Percentiles rank a stretch among this genome's conserved stretches.
phyloP scores from a whole-genome alignment of 2,329 filamentous ascomycete genomes.

The Scedosporium aurantiacum region DNA sequence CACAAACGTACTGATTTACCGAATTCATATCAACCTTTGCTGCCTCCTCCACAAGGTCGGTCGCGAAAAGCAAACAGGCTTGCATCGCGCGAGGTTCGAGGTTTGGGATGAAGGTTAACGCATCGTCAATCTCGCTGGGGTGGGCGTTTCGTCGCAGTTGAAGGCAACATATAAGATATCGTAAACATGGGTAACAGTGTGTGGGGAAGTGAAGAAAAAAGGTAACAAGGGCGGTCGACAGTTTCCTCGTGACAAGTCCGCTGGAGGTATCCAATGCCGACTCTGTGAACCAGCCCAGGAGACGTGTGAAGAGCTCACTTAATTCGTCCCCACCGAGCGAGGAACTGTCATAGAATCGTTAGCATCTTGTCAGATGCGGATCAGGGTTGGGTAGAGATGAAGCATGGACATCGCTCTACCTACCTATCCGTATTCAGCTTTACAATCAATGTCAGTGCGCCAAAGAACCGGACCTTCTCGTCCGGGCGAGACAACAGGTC shows the following conservation, averaged over 20 bases:
- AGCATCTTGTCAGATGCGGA: not conserved
- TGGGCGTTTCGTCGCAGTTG: conserved; percentile 3
- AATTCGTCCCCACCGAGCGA: conserved; percentile 47
- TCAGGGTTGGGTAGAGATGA: not conserved
- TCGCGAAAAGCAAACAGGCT: conserved; percentile 8
- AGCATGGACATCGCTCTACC: conserved; percentile 11
- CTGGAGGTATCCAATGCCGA: conserved; percentile 41
- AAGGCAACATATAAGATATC: conserved; percentile 45
- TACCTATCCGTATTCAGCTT: conserved; percentile 90
- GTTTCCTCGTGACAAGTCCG: conserved; percentile 57
- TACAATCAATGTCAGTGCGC: conserved; percentile 81
- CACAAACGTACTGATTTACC: conserved; percentile 37
- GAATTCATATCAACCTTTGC: conserved; percentile 55
- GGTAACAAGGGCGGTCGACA: conserved; percentile 65
- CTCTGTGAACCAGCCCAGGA: conserved; percentile 52
- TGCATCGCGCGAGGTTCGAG: conserved; percentile 21
- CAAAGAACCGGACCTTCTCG: conserved; percentile 79
- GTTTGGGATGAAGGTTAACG: not conserved
- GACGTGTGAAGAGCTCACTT: conserved; percentile 44
- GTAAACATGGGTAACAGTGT: conserved; percentile 55
- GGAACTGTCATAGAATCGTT: conserved; percentile 19
- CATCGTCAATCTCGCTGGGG: not conserved
- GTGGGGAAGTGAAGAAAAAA: conserved; percentile 63
- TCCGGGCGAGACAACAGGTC: conserved; percentile 58
- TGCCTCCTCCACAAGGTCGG: conserved; percentile 49